Evolutionary conservation across 371 early-diverging fungal genomes (phyloP), one percentile per base, ranked within the genome.

Genomic region (Dinochytrium kinnereticum): DNA sequence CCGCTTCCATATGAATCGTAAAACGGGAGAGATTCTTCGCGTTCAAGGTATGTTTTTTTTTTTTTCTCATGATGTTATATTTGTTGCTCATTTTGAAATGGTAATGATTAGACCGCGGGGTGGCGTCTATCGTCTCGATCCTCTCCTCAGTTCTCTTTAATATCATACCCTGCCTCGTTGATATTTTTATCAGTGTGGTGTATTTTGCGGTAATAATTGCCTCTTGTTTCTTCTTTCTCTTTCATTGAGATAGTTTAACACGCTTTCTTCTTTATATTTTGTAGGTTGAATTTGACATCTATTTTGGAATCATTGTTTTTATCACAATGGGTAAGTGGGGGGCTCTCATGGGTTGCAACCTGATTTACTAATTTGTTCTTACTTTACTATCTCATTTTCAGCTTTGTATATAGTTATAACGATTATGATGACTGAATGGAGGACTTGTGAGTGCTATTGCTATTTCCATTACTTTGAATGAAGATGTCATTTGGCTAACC

Each of bases 1-100:
- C 30, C 84, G 92, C n/a, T 97, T 91, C 76, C 97, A 97, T 75
- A 88, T 96, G 68, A 93, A 91, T 68, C 90, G 96, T 66, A 96
- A 97, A 78, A 98, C 98, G 0, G 96, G 96, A n/a, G 96, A 96
- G 74, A 75, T 81, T 15, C 57, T 80, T 28, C 73, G 81, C 17
- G 61, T 61, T 13, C 61, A 61, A 34, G 61, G 61, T 34, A 17
- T 34, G 28, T 53, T 15, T 53, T 5, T 24, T 5, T n/a, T 26
- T n/a, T 7, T 5, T 13, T 5, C n/a, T 26, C 13, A 21, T 26
- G 55, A 53, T 21, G n/a, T 53, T 13, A 44, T 44, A 44, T 44
- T 21, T 44, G 10, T 53, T 44, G 13, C 7, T 44, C 19, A 44
- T 13, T 44, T 13, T 44, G 44, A 55, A 15, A 5, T 55, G 7